phyloP scores from a whole-genome alignment of 164 flowering plant species.

The Dillenia suffruticosa region DNA sequence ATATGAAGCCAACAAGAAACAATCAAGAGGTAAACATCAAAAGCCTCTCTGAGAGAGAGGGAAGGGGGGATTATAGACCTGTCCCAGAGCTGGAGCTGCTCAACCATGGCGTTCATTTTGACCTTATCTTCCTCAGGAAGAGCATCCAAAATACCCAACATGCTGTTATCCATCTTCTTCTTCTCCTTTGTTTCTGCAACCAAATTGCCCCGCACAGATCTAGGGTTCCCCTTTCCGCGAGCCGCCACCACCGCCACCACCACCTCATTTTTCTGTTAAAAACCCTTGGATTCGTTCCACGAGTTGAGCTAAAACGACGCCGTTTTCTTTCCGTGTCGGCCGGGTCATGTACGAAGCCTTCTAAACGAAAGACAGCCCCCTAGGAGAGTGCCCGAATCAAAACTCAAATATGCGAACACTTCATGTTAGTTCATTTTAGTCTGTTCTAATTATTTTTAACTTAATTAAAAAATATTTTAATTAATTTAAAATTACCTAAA shows the following conservation, averaged over 20 bases:
- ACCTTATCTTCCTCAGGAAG: constrained; percentile 70
- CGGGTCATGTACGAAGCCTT: too few species aligned
- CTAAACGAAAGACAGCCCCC: too few species aligned
- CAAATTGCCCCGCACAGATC: not conserved
- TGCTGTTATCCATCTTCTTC: constrained; percentile 60
- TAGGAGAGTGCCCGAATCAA: too few species aligned
- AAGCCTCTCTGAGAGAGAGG: not conserved
- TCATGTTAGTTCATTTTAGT: too few species aligned
- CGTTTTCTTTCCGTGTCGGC: too few species aligned
- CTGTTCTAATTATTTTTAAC: too few species aligned
- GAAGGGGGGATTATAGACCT: constrained; percentile 26
- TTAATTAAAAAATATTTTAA: too few species aligned
- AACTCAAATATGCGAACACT: too few species aligned
- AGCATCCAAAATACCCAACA: constrained; percentile 64
- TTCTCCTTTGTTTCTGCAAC: not conserved
- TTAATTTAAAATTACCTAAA: too few species aligned
- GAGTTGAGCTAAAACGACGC: not conserved
- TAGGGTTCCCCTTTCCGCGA: constrained; percentile 6
- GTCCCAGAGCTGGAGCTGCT: constrained; percentile 83
- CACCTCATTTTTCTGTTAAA: not conserved
- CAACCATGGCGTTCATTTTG: constrained; percentile 65
- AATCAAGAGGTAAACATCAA: not conserved
- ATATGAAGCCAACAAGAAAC: not conserved
- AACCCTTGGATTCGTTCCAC: not conserved
- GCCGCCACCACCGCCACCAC: not conserved